Percentiles rank a stretch among this genome's conserved stretches.
Conservation (phyloP, 108 stramenopile species). For the Nitzschia sp. region DNA sequence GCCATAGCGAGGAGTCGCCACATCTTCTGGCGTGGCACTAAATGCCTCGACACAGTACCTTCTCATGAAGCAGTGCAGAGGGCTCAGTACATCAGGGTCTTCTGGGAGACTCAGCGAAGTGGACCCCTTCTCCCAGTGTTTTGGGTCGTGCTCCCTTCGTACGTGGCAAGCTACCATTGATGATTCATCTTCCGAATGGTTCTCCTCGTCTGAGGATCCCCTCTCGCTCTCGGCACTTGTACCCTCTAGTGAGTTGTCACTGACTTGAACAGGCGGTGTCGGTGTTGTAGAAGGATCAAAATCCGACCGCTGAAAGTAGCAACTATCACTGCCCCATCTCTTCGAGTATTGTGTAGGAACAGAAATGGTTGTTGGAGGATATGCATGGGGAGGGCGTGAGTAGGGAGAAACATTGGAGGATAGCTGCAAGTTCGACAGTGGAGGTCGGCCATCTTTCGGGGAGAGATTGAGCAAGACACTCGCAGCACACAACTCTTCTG, state of each 20-base stretch:
- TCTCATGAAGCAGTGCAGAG: constrained; percentile 80
- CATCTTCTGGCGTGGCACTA: constrained; percentile 59
- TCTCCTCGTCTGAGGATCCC: constrained; percentile 1
- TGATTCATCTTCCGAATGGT: background rate
- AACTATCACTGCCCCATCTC: constrained; percentile 1
- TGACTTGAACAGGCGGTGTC: constrained; percentile 19
- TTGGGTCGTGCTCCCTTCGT: background rate
- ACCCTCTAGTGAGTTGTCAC: constrained; percentile 5
- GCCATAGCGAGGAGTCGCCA: constrained; percentile 66
- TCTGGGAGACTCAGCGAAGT: constrained; percentile 53
- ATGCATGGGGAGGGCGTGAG: background rate
- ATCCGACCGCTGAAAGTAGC: background rate
- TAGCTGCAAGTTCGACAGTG: background rate
- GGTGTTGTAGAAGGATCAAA: background rate
- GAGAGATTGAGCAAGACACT: constrained; percentile 16
- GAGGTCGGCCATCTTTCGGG: background rate
- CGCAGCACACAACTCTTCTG: constrained; percentile 22
- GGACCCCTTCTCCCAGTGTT: constrained; percentile 19
- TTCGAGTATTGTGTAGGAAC: background rate
- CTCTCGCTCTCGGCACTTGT: background rate
- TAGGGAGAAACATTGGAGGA: background rate
- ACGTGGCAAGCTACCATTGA: background rate
- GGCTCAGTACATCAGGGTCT: constrained; percentile 68
- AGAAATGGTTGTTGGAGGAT: background rate
- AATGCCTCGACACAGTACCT: constrained; percentile 75